Conservation (phyloP, 345 rosid genomes). For the Dovyalis caffra region DNA sequence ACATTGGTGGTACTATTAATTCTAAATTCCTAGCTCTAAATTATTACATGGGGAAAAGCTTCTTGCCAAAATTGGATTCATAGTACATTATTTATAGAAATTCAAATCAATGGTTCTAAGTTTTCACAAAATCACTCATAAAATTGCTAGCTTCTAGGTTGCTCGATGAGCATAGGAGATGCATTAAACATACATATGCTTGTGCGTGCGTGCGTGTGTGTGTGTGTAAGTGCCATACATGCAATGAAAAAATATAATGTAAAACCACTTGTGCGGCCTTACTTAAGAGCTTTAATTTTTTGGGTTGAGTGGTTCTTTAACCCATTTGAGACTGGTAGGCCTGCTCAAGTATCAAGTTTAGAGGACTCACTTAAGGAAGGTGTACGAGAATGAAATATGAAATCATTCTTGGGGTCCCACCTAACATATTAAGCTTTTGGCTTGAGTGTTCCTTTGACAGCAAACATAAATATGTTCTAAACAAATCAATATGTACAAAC, state of each 20-base stretch:
- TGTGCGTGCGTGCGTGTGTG: too few relatives aligned
- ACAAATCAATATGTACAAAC: not conserved
- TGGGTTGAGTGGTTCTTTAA: not conserved
- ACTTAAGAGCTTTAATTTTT: not conserved
- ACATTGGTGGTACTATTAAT: not conserved
- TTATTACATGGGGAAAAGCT: not conserved
- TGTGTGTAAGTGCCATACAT: not conserved
- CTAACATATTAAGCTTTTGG: too few relatives aligned
- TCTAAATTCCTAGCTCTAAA: not conserved
- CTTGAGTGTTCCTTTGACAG: too few relatives aligned
- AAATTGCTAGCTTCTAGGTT: not conserved
- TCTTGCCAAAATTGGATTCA: not conserved
- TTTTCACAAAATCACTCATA: not conserved
- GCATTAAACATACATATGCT: not conserved
- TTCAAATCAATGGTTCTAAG: not conserved
- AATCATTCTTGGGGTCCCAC: too few relatives aligned
- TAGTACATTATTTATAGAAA: not conserved
- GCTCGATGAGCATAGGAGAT: not conserved
- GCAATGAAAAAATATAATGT: not conserved
- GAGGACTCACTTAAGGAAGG: not conserved
- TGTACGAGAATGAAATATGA: too few relatives aligned
- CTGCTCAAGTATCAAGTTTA: too few relatives aligned
- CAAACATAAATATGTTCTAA: too few relatives aligned
- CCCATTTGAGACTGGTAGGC: not conserved
- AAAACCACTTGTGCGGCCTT: not conserved